Evolutionary conservation across 148 eudicot species (phyloP).

Genomic region (Fagopyrum tataricum): DNA sequence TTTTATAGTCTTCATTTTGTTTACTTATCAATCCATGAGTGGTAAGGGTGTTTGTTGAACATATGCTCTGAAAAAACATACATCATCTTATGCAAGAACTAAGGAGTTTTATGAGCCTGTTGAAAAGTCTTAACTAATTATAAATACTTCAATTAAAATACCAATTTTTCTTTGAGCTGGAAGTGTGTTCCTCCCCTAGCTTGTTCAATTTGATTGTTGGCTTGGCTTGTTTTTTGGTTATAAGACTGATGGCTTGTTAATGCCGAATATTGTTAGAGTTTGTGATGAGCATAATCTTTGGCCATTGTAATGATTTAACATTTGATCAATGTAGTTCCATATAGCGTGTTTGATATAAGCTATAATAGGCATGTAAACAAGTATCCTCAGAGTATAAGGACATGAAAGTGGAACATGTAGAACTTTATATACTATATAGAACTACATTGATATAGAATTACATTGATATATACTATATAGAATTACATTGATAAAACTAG

Average conservation of each 20-base stretch:
- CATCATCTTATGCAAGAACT: not conserved
- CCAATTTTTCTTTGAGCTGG: not conserved
- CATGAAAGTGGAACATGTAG: not conserved
- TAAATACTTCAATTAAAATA: not conserved
- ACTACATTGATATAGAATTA: not conserved
- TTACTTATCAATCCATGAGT: not conserved
- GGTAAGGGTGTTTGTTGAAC: not conserved
- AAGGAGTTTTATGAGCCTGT: not conserved
- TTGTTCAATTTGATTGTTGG: not conserved
- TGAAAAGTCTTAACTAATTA: not conserved
- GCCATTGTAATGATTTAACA: not conserved
- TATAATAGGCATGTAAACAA: not conserved
- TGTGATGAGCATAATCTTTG: not conserved
- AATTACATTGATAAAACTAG: not conserved
- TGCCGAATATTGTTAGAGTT: not conserved
- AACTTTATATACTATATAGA: not conserved
- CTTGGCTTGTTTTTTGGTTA: not conserved
- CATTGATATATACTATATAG: not conserved
- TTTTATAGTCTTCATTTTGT: not conserved
- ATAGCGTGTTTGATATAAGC: not conserved
- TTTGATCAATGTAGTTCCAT: not conserved
- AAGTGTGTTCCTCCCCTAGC: not conserved
- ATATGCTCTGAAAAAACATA: not conserved
- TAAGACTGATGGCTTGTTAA: not conserved
- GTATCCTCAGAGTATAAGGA: not conserved